A percentile compares a stretch with the other conserved stretches of the same genome.
Conservation (phyloP, 345 rosid genomes). For the Balakata baccata region DNA sequence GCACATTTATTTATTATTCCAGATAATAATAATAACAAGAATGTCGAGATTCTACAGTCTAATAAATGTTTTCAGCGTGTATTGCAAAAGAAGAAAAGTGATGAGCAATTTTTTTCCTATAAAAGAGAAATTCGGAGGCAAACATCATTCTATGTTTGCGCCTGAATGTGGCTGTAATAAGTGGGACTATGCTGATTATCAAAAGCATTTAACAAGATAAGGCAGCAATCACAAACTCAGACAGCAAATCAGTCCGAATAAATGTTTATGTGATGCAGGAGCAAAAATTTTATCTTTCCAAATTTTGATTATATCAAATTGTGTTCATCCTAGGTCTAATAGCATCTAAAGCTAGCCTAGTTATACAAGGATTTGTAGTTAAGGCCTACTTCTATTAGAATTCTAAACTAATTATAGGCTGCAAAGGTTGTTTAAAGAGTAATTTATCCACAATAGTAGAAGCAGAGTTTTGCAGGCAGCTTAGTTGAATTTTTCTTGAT, state of each 20-base stretch:
- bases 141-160: too few species aligned
- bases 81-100: background rate
- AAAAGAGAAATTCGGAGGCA: too few species aligned
- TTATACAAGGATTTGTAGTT: too few species aligned
- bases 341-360: background rate
- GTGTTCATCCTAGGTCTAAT: background rate
- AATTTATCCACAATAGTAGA: too few species aligned
- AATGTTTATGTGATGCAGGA: too few species aligned
- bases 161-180: too few species aligned
- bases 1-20: background rate
- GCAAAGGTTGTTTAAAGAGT: background rate
- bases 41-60: background rate
- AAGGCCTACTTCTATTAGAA: background rate
- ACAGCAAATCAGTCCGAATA: too few species aligned
- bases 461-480: background rate
- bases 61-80: background rate
- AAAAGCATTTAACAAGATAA: constrained; percentile 4
- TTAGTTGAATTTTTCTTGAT: background rate
- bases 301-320: too few species aligned
- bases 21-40: too few species aligned
- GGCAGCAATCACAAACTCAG: too few species aligned
- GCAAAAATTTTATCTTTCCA: too few species aligned
- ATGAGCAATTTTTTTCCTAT: background rate
- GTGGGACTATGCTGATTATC: background rate
- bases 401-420: background rate